Conservation (phyloP, 192 early-diverging fungal species). For the Tieghemiomyces parasiticus region DNA sequence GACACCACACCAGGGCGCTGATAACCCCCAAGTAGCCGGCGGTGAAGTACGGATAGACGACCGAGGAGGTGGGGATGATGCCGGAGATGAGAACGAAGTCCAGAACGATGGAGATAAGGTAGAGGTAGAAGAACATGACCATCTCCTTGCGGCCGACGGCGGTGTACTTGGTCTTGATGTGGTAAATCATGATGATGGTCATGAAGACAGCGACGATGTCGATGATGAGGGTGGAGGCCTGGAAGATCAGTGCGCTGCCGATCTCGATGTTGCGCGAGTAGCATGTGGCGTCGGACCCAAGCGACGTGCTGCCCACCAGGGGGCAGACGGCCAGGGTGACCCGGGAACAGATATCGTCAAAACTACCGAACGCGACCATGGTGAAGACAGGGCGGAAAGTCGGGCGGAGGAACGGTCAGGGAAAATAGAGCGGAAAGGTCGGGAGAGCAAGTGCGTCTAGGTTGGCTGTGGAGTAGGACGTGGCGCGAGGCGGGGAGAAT, state of each 20-base stretch:
- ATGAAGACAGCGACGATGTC: constrained; percentile 86
- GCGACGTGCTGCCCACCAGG: constrained; percentile 53
- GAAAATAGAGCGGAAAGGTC: too few relatives aligned
- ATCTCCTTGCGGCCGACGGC: constrained; percentile 99
- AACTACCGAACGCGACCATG: constrained; percentile 51
- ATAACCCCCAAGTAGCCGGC: constrained; percentile 67
- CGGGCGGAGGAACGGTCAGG: too few relatives aligned
- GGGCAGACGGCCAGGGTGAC: constrained; percentile 83
- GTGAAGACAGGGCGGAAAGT: too few relatives aligned
- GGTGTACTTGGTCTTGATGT: constrained; percentile 95
- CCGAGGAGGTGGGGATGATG: constrained; percentile 76
- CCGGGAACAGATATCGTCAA: constrained; percentile 76
- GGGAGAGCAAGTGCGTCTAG: too few relatives aligned
- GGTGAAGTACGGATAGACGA: constrained; percentile 73
- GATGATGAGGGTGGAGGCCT: constrained; percentile 92
- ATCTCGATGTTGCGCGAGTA: constrained; percentile 94
- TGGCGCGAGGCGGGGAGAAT: too few relatives aligned
- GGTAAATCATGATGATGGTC: constrained; percentile 97
- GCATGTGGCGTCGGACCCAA: constrained; percentile 74
- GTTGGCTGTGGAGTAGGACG: too few relatives aligned
- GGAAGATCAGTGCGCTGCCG: constrained; percentile 71
- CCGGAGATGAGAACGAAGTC: constrained; percentile 87
- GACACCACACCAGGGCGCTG: constrained; percentile 79
- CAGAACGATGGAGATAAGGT: constrained; percentile 66
- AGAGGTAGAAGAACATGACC: constrained; percentile 96